A percentile compares a stretch with the other conserved stretches of the same genome.
Evolutionary conservation across 163 green algal species (phyloP).

Genomic region (Chloromonas sp.): DNA sequence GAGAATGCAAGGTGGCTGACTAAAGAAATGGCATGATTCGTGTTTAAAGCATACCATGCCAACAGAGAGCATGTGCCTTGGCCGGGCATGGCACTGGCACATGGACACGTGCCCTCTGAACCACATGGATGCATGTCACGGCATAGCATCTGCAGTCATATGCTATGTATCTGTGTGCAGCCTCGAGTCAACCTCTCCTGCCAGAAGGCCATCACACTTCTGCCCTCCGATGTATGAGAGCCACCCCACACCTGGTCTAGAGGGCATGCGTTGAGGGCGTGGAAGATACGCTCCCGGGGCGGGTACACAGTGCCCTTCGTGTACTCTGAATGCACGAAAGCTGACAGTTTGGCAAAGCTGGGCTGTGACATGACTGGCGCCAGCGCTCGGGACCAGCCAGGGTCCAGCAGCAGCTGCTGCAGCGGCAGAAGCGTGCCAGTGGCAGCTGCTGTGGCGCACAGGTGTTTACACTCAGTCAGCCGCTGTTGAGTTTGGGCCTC

Average conservation of each 20-base stretch:
- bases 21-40: neutral
- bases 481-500: too few species aligned
- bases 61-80: too few species aligned
- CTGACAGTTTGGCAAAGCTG: neutral
- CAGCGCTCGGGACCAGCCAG: neutral
- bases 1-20: neutral
- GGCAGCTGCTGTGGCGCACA: too few species aligned
- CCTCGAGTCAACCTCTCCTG: neutral
- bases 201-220: too few species aligned
- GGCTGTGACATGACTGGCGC: neutral
- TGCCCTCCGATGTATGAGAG: too few species aligned
- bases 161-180: neutral
- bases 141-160: neutral
- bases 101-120: too few species aligned
- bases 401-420: neutral
- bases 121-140: neutral
- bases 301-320: constrained; percentile 53
- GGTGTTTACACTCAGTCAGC: too few species aligned
- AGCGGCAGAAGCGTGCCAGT: neutral
- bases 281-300: constrained; percentile 55
- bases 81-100: too few species aligned
- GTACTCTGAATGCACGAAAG: neutral
- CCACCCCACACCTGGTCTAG: constrained; percentile 62
- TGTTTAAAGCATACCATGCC: too few species aligned
- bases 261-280: constrained; percentile 36